Percentiles rank a stretch among this genome's conserved stretches.
phyloP scores from a whole-genome alignment of 2,329 filamentous ascomycete genomes.

The Teratosphaeria destructans region DNA sequence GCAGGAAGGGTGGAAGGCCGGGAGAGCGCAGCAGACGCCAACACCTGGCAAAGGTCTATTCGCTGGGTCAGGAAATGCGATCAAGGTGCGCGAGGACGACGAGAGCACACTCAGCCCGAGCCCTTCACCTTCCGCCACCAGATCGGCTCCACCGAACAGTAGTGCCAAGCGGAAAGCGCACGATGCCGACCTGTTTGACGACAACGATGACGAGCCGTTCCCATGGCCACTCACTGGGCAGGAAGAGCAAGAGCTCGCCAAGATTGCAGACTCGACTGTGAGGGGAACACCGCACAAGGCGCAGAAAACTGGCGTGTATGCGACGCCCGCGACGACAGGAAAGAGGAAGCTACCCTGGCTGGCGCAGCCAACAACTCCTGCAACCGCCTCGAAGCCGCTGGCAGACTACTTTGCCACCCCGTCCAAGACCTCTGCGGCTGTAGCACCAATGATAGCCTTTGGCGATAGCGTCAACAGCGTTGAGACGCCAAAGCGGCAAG shows the following conservation, averaged over 20 bases:
- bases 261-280: slow-evolving; percentile 11
- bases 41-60: not conserved
- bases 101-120: not conserved
- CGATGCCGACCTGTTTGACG: slow-evolving; percentile 12
- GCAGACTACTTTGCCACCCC: slow-evolving; percentile 18
- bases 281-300: slow-evolving; percentile 32
- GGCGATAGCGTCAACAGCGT: slow-evolving; percentile 6
- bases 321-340: slow-evolving; percentile 26
- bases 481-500: not conserved
- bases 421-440: slow-evolving; percentile 5
- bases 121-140: not conserved
- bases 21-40: slow-evolving; percentile 6
- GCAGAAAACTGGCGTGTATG: slow-evolving; percentile 26
- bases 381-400: slow-evolving; percentile 14
- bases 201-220: slow-evolving; percentile 23
- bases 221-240: slow-evolving; percentile 23
- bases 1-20: slow-evolving; percentile 20
- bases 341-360: slow-evolving; percentile 31
- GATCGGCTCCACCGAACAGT: not conserved
- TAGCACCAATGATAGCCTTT: not conserved
- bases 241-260: slow-evolving; percentile 25
- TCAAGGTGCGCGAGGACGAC: slow-evolving; percentile 2
- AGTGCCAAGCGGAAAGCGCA: slow-evolving; percentile 24
- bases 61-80: slow-evolving; percentile 1
- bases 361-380: slow-evolving; percentile 13